These are phyloP conservation scores for Racocetra persica DNA, from an alignment of 371 early-diverging fungal genomes.

Conservation along the genomic window DNA sequence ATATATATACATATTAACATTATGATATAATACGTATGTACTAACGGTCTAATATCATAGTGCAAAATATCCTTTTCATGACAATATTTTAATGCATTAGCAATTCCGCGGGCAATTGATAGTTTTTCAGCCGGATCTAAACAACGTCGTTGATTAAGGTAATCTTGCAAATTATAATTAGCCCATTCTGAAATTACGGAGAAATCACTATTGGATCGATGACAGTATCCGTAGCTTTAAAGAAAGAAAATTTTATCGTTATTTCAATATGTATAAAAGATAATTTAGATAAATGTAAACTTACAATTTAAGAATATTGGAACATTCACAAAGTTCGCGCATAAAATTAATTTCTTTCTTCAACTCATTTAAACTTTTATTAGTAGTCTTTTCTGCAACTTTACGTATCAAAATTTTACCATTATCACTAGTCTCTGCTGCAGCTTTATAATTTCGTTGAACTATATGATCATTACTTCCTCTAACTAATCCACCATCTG, in stretches of 20 bases:
- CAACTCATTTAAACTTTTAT: neutral
- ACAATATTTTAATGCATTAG: conserved; percentile 23
- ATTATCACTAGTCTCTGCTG: no score
- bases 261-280: neutral
- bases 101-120: conserved; percentile 20
- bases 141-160: neutral
- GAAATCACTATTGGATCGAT: neutral
- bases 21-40: neutral
- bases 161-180: conserved; percentile 1
- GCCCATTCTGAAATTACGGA: neutral
- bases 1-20: neutral
- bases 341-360: conserved; percentile 3
- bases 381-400: neutral
- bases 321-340: neutral
- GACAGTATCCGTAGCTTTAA: conserved; percentile 13
- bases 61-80: conserved; percentile 26
- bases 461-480: neutral
- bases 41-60: conserved; percentile 25
- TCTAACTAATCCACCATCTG: neutral
- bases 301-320: conserved; percentile 3
- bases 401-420: no score
- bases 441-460: neutral
- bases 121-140: neutral
- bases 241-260: neutral
- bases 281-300: neutral